Base-by-base conservation (phyloP, 2,329 filamentous ascomycete genomes). In the Drechslerella dactyloides region DNA sequence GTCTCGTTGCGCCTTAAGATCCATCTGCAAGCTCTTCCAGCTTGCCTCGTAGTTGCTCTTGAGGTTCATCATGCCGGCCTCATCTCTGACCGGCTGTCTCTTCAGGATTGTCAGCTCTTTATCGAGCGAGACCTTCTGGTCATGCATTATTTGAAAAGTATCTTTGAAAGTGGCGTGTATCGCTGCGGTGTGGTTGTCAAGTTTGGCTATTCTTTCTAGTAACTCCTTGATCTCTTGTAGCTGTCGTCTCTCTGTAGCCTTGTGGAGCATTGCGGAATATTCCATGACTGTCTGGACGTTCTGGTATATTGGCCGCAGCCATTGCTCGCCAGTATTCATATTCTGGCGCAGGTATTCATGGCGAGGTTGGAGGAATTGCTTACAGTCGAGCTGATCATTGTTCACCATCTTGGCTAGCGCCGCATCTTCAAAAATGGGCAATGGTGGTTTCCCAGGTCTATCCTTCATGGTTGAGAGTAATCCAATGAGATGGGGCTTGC, bases 1-100 rank as follows among this genome's bases (percentile, higher is more conserved):
- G 21, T 70, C 66, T 11, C 60, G 46, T n/a, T 70, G 66, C 2
- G 66, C 66, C 15, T 60, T 63, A 1, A 70, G 66, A 17, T 63
- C 60, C 11, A 50, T 55, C 17, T 59, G 23, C n/a, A 70, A 50
- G 46, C 48, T 70, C 50, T 30, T 70, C 59, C 54, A 64, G 54
- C 55, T 64, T 10, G 59, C 24, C 19, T 70, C 66, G 17, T 70
- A 70, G 5, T 33, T 19, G n/a, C 54, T 59, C 50, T 64, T 64
- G 7, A 70, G 50, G 10, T 70, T 54, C 17, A 24, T 10, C 13
- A 64, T 64, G 6, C 60, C 8, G 13, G n/a, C 44, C 17, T 70
- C 48, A 50, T 70, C 64, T 23, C 50, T 50, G 13, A 33, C 51
- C 17, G 59, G 59, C 1, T 70, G 23, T 46, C 23, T 64, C 21